Evolutionary conservation across 139 green algal species (phyloP).

Genomic region (Bryopsis sp.): DNA sequence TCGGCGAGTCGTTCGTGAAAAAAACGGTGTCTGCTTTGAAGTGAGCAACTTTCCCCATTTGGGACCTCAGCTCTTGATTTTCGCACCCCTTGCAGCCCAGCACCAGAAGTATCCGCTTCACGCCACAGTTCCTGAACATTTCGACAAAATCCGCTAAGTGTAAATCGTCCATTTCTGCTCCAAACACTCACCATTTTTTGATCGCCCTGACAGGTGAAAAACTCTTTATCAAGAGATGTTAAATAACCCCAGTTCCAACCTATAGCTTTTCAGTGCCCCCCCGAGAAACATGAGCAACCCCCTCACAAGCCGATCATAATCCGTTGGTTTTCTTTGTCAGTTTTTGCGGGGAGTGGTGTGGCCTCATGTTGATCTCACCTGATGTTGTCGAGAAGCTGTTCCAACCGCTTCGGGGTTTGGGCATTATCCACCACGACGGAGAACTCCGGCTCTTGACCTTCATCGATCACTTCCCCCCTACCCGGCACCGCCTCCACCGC

Average conservation of each 20-base stretch:
- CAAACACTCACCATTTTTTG: too few relatives aligned
- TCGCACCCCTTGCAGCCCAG: conserved; percentile 71
- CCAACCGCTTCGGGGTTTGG: conserved; percentile 61
- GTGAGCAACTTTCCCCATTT: conserved; percentile 76
- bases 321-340: too few relatives aligned
- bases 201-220: too few relatives aligned
- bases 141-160: too few relatives aligned
- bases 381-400: conserved; percentile 23
- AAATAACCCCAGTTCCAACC: too few relatives aligned
- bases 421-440: conserved; percentile 87
- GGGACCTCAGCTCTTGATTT: conserved; percentile 43
- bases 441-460: conserved; percentile 71
- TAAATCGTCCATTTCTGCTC: too few relatives aligned
- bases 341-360: too few relatives aligned
- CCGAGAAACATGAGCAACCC: too few relatives aligned
- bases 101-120: conserved; percentile 68
- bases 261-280: too few relatives aligned
- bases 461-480: conserved; percentile 73
- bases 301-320: too few relatives aligned
- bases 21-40: conserved; percentile 81
- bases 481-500: conserved; percentile 44
- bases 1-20: conserved; percentile 86
- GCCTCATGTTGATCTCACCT: conserved; percentile 12
- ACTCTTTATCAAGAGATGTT: too few relatives aligned
- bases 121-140: not conserved